phyloP scores from a whole-genome alignment of 345 rosid species.

The Salix viminalis region DNA sequence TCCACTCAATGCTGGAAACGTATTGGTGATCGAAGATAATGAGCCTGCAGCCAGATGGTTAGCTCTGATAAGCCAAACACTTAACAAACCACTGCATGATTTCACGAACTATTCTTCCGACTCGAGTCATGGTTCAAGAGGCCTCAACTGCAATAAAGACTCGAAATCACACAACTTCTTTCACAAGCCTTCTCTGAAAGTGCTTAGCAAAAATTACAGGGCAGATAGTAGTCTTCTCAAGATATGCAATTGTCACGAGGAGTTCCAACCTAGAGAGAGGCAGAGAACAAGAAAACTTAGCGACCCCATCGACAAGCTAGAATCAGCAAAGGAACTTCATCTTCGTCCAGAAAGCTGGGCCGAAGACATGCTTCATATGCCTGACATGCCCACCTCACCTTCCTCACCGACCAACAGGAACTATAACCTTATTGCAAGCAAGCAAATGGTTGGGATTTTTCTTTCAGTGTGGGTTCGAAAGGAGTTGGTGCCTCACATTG shows the following conservation, averaged over 20 bases:
- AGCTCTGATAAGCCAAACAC: slow-evolving; percentile 70
- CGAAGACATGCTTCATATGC: slow-evolving; percentile 24
- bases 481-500: slow-evolving; percentile 79
- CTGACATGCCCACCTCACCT: slow-evolving; percentile 30
- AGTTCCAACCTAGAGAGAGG: slow-evolving; percentile 31
- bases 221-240: slow-evolving; percentile 67
- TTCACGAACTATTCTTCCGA: slow-evolving; percentile 29
- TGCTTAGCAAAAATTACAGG: slow-evolving; percentile 56
- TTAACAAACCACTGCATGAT: slow-evolving; percentile 52
- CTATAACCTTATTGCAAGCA: slow-evolving; percentile 68
- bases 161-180: slow-evolving; percentile 50
- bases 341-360: slow-evolving; percentile 21
- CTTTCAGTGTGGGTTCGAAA: slow-evolving; percentile 78
- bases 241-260: slow-evolving; percentile 67
- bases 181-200: slow-evolving; percentile 74
- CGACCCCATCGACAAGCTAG: slow-evolving; percentile 33
- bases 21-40: slow-evolving; percentile 81
- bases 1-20: slow-evolving; percentile 93
- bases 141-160: slow-evolving; percentile 34
- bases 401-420: slow-evolving; percentile 28
- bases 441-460: slow-evolving; percentile 98
- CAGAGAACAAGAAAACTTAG: slow-evolving; percentile 42
- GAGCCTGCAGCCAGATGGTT: slow-evolving; percentile 98
- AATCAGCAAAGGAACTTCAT: slow-evolving; percentile 27
- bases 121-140: slow-evolving; percentile 29